Percentiles rank a stretch among this genome's conserved stretches.
phyloP scores from a whole-genome alignment of 1,284 basidiomycete species.

The Leccinum cinnamomeum region DNA sequence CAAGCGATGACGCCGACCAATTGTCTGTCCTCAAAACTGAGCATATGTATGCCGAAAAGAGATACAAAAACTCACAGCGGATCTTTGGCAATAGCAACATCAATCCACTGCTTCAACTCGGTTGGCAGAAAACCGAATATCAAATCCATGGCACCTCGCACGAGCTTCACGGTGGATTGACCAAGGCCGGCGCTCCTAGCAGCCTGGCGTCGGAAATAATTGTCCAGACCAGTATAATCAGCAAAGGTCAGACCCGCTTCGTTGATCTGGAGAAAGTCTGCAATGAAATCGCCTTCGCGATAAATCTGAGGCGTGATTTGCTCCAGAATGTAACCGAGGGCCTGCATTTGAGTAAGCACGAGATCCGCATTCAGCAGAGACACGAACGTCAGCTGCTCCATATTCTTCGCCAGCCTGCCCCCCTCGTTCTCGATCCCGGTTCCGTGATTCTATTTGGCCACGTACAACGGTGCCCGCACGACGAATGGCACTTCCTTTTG shows the following conservation, averaged over 20 bases:
- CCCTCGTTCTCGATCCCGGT: slow-evolving; percentile 65
- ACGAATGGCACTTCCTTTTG: slow-evolving; percentile 57
- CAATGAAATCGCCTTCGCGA: slow-evolving; percentile 86
- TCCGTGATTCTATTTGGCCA: slow-evolving; percentile 62
- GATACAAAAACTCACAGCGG: slow-evolving; percentile 58
- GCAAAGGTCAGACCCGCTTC: slow-evolving; percentile 90
- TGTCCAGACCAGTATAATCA: slow-evolving; percentile 93
- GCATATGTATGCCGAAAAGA: not conserved
- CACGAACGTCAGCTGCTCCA: slow-evolving; percentile 64
- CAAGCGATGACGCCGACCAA: slow-evolving; percentile 82
- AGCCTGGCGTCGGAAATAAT: slow-evolving; percentile 92
- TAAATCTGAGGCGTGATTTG: slow-evolving; percentile 78
- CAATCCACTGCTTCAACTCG: slow-evolving; percentile 86
- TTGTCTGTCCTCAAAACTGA: slow-evolving; percentile 52
- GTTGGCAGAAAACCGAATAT: slow-evolving; percentile 91
- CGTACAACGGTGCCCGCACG: slow-evolving; percentile 76
- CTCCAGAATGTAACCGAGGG: slow-evolving; percentile 73
- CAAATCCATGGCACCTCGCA: slow-evolving; percentile 87
- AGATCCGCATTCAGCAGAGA: not conserved
- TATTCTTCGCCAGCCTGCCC: slow-evolving; percentile 62
- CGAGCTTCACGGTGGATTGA: slow-evolving; percentile 73
- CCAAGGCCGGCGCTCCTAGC: slow-evolving; percentile 68
- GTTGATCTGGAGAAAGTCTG: slow-evolving; percentile 90
- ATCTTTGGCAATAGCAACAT: slow-evolving; percentile 75
- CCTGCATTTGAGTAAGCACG: slow-evolving; percentile 51